Evolutionary conservation across 116 monocot genomes (phyloP).

Genomic region (Posidonia oceanica): DNA sequence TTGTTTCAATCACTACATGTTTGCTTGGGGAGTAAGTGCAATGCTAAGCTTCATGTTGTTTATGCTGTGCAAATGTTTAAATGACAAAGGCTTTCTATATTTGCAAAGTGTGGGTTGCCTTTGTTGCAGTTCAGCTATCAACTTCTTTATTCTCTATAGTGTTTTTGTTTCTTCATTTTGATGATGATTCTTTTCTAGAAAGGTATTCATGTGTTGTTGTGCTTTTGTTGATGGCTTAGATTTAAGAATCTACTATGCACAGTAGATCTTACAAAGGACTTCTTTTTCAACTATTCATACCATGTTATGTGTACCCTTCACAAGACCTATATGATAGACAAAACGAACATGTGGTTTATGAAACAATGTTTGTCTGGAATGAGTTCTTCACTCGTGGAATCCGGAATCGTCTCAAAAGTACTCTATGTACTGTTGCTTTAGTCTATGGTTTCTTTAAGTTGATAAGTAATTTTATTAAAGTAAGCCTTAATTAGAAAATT

Average conservation of each 20-base stretch:
- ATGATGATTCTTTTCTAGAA: background rate
- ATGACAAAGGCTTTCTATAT: too few relatives aligned
- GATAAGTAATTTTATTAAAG: too few relatives aligned
- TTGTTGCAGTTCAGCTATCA: too few relatives aligned
- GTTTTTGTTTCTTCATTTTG: background rate
- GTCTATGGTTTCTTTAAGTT: too few relatives aligned
- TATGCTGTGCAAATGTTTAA: background rate
- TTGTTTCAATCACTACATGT: background rate
- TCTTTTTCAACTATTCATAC: conserved; percentile 93
- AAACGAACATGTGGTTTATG: conserved; percentile 37
- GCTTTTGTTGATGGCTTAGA: conserved; percentile 18
- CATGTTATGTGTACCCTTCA: conserved; percentile 74
- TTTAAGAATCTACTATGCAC: conserved; percentile 72
- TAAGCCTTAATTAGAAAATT: too few relatives aligned
- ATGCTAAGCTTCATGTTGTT: background rate
- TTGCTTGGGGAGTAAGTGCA: too few relatives aligned
- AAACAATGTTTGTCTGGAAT: conserved; percentile 92
- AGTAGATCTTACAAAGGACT: conserved; percentile 84
- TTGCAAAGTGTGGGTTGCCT: background rate
- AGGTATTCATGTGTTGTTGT: background rate
- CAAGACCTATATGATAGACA: conserved; percentile 36
- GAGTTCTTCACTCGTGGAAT: conserved; percentile 65
- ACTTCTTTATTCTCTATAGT: background rate
- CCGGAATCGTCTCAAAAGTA: conserved; percentile 49
- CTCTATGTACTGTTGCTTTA: conserved; percentile 71